Evolutionary conservation across 345 rosid species (phyloP), one percentile per base, ranked within the genome.

Genomic region (Citrus trifoliata): DNA sequence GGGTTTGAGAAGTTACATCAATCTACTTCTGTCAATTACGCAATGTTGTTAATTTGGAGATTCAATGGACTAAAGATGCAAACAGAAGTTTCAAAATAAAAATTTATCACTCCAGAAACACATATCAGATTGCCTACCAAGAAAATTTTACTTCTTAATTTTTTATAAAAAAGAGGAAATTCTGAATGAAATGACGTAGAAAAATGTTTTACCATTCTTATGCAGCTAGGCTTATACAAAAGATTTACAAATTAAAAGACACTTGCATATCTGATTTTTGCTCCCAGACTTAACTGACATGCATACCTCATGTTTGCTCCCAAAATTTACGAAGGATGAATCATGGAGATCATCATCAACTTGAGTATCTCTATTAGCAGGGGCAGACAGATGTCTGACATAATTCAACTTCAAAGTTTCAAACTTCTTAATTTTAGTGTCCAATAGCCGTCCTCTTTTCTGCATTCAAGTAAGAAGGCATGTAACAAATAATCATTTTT

Each of bases 381-480:
- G 75, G 67, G 75, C 74, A 70, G 62, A 66, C 70, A 81, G 64
- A 83, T 75, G 75, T 67, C 53, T 78, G 68, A 25, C 73, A 64
- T 73, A 79, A 58, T 73, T 85, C 75, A 84, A 83, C 86, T 88
- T 89, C 87, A 92, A 80, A 60, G 58, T 79, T 79, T 88, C 88
- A 71, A 89, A 85, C 79, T 86, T 85, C 75, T 74, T 89, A 81
- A 90, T 80, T 77, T 85, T 76, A 38, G 89, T 84, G 79, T 80
- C 84, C 76, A 90, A 80, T 74, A 46, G 74, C 55, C 89, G 85
- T 71, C 46, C 72, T 72, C 82, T 87, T 86, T 93, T 87, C 99
- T 93, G 96, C 86, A 76, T 65, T 40, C 55, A 84, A 72, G 70
- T 51, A 78, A 77, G 18, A 18, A 62, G 78, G 74, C 69, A 86